These are phyloP conservation scores for Trypanosoma congolense DNA, from an alignment of 208 protist genomes.

Conservation along the genomic window DNA sequence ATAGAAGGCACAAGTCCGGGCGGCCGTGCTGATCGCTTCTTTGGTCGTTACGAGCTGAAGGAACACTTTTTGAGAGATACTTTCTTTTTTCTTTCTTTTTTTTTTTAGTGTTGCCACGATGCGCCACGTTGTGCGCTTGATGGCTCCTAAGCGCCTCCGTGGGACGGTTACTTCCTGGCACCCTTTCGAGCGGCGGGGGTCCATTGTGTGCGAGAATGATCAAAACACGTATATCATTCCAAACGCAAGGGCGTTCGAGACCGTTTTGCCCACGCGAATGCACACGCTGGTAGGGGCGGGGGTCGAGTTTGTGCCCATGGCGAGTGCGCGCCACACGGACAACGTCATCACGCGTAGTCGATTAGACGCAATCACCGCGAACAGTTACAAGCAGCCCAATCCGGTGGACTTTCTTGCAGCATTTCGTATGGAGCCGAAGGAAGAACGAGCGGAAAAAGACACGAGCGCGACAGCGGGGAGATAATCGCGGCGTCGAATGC, in stretches of 20 bases:
- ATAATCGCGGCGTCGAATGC: no score
- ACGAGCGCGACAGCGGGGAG: no score
- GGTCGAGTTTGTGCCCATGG: constrained; percentile 49
- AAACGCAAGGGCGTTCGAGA: constrained; percentile 82
- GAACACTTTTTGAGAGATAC: no score
- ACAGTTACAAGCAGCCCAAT: constrained; percentile 50
- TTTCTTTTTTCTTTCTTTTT: no score
- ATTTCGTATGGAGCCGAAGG: constrained; percentile 10
- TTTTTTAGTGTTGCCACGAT: not conserved
- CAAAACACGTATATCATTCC: constrained; percentile 51
- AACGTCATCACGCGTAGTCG: constrained; percentile 72
- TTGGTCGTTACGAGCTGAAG: no score
- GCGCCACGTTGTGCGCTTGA: not conserved
- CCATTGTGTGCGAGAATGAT: constrained; percentile 47
- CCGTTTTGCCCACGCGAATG: constrained; percentile 69
- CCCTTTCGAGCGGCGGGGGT: constrained; percentile 67
- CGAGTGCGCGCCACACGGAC: constrained; percentile 26
- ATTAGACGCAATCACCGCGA: constrained; percentile 47
- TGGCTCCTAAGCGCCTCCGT: constrained; percentile 1
- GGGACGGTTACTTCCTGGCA: constrained; percentile 71
- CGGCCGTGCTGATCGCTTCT: no score
- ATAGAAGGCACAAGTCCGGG: no score
- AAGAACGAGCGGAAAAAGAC: constrained; percentile 1
- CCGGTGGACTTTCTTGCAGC: constrained; percentile 59
- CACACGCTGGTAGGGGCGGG: constrained; percentile 52